Evolutionary conservation across 2,329 filamentous ascomycete genomes (phyloP), one percentile per base, ranked within the genome.

Genomic region (Aspergillus sojae): DNA sequence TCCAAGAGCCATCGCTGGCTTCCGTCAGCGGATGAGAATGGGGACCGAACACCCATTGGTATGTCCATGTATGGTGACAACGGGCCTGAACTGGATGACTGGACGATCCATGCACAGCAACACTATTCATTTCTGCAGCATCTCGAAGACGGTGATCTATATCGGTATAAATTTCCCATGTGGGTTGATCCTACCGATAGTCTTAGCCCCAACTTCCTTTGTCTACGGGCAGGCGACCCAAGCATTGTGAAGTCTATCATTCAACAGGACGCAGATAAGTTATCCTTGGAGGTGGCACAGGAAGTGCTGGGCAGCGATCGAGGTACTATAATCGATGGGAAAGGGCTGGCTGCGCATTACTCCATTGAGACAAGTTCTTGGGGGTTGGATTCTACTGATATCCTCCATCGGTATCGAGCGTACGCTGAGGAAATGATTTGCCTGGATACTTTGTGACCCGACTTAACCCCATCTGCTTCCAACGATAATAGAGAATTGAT

Each of bases 391-490:
- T 74, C 77, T 57, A 87, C 85, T 0, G 85, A 88, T 68, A 75
- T 87, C 19, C 73, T 88, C 10, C 79, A 82, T 43, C 77, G 86
- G 36, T 88, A 86, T 69, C 78, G 80, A 16, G 77, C 79, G 2
- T 87, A 84, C 72, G 86, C 85, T 0, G 75, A 80, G 43, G 83
- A 87, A 67, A 80, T 79, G 26, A 79, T 86, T 19, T 88, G 85
- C 64, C 67, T 65, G 19, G 56, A 66, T 14, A 67, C 50, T 50
- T 60, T 59, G 21, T 55, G 60, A 28, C 12, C 52, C 30, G 12
- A 23, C 21, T 10, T 57, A 30, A 11, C 30, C 30, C 4, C 21
- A 26, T 11, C 5, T 23, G 30, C 36, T 14, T 12, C 28, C 14
- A 16, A 21, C 11, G 19, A 32, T n/a, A 56, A 32, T n/a, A 58